Evolutionary conservation across 2,329 filamentous ascomycete genomes (phyloP).

Genomic region (Pseudocercospora crystallina): DNA sequence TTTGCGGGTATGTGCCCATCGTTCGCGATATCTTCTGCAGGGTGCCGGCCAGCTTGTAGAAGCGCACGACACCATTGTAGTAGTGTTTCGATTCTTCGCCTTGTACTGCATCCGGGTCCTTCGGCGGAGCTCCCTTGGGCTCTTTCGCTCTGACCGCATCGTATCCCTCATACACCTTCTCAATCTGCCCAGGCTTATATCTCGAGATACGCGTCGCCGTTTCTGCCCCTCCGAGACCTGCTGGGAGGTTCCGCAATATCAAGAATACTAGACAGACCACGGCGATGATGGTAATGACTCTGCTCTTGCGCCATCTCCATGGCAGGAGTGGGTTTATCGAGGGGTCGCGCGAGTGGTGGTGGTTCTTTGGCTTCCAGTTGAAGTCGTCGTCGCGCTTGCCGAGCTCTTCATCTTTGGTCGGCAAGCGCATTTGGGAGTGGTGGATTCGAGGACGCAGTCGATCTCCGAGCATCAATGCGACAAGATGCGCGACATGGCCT

Average conservation of each 20-base stretch:
- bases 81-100: slow-evolving; percentile 40
- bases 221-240: slow-evolving; percentile 43
- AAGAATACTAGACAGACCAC: slow-evolving; percentile 39
- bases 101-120: slow-evolving; percentile 16
- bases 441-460: slow-evolving; percentile 4
- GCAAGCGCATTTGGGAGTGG: too few relatives aligned
- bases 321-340: slow-evolving; percentile 22
- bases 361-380: slow-evolving; percentile 22
- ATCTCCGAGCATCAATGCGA: too few relatives aligned
- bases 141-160: slow-evolving; percentile 17
- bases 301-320: slow-evolving; percentile 49
- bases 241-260: slow-evolving; percentile 6
- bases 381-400: slow-evolving; percentile 67
- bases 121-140: slow-evolving; percentile 27
- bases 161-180: slow-evolving; percentile 3
- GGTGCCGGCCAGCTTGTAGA: slow-evolving; percentile 62
- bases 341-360: slow-evolving; percentile 8
- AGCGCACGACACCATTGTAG: slow-evolving; percentile 71
- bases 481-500: too few relatives aligned
- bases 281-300: slow-evolving; percentile 42
- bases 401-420: slow-evolving; percentile 58
- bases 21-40: slow-evolving; percentile 61
- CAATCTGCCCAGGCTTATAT: too few relatives aligned
- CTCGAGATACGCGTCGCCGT: slow-evolving; percentile 46
- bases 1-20: slow-evolving; percentile 52